These are phyloP conservation scores for Diphasiastrum complanatum DNA, from an alignment of 83 land plant genomes.

Conservation along the genomic window DNA sequence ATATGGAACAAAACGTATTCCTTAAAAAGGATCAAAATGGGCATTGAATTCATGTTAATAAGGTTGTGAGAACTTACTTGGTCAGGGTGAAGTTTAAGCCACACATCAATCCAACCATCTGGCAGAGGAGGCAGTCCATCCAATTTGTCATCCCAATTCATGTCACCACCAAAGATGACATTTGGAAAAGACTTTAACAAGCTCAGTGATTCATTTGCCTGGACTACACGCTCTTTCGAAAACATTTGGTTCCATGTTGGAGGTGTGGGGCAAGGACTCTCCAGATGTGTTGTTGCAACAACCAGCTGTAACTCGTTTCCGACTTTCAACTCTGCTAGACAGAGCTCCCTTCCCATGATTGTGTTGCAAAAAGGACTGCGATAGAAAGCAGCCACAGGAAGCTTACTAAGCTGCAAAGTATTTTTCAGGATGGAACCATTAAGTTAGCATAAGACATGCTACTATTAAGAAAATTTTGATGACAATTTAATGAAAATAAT, in stretches of 20 bases:
- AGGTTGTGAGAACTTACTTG: not conserved
- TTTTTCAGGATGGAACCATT: not conserved
- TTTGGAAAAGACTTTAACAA: constrained; percentile 3
- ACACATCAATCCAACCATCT: constrained; percentile 2
- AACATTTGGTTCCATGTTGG: constrained; percentile 12
- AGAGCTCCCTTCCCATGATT: constrained; percentile 84
- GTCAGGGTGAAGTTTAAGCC: constrained; percentile 2
- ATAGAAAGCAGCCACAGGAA: constrained; percentile 51
- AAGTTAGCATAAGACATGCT: not conserved
- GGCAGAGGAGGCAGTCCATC: constrained; percentile 11
- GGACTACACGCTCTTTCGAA: constrained; percentile 2
- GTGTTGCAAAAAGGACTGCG: constrained; percentile 59
- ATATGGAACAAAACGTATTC: too few relatives aligned
- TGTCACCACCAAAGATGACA: constrained; percentile 10
- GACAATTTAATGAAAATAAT: too few relatives aligned
- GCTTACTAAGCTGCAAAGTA: constrained; percentile 58
- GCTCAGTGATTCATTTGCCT: not conserved
- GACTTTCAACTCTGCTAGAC: constrained; percentile 51
- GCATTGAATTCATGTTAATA: too few relatives aligned
- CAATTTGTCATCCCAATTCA: constrained; percentile 16
- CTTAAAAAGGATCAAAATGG: not conserved
- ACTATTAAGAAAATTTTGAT: too few relatives aligned
- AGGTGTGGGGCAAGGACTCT: constrained; percentile 12
- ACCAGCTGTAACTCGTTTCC: constrained; percentile 12
- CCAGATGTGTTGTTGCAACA: constrained; percentile 17